Percentiles rank a stretch among this genome's conserved stretches.
These are phyloP conservation scores for Botrytis sinoallii DNA, from an alignment of 2,329 filamentous ascomycete species.

Conservation along the genomic window DNA sequence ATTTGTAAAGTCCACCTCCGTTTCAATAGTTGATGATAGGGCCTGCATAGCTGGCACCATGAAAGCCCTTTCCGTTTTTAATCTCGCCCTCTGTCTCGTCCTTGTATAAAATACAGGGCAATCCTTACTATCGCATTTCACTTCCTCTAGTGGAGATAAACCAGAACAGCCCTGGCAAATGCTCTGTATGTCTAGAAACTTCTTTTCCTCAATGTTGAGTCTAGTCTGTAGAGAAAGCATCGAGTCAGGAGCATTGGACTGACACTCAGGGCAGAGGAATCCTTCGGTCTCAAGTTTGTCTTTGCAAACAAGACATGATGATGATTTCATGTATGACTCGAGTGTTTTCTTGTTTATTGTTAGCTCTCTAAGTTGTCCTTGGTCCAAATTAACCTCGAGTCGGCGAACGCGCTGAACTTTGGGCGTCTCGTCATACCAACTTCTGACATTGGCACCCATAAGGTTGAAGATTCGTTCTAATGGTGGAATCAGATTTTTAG, in stretches of 20 bases:
- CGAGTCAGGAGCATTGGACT: slow-evolving; percentile 53
- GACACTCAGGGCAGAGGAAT: slow-evolving; percentile 59
- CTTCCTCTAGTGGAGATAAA: slow-evolving; percentile 68
- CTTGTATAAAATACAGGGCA: slow-evolving; percentile 89
- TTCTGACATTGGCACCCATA: slow-evolving; percentile 83
- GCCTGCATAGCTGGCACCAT: slow-evolving; percentile 43
- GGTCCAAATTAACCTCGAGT: slow-evolving; percentile 32
- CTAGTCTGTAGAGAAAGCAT: slow-evolving; percentile 61
- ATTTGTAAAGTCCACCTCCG: slow-evolving; percentile 22
- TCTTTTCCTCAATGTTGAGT: slow-evolving; percentile 61
- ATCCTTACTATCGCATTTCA: slow-evolving; percentile 86
- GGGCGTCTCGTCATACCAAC: slow-evolving; percentile 97
- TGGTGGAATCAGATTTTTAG: slow-evolving; percentile 91
- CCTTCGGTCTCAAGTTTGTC: slow-evolving; percentile 44
- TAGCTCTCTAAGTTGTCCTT: slow-evolving; percentile 41
- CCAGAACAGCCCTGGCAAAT: slow-evolving; percentile 81
- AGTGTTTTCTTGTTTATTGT: slow-evolving; percentile 60
- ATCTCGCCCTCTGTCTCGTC: slow-evolving; percentile 55
- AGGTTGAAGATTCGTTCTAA: slow-evolving; percentile 96
- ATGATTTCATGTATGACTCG: slow-evolving; percentile 88
- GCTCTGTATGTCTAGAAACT: slow-evolving; percentile 59
- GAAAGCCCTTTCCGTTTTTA: slow-evolving; percentile 41
- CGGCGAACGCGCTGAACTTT: slow-evolving; percentile 75
- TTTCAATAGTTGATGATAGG: slow-evolving; percentile 37
- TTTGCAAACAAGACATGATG: slow-evolving; percentile 73